These are phyloP conservation scores for Thuja plicata DNA, from an alignment of 83 land plant species.

Conservation along the genomic window DNA sequence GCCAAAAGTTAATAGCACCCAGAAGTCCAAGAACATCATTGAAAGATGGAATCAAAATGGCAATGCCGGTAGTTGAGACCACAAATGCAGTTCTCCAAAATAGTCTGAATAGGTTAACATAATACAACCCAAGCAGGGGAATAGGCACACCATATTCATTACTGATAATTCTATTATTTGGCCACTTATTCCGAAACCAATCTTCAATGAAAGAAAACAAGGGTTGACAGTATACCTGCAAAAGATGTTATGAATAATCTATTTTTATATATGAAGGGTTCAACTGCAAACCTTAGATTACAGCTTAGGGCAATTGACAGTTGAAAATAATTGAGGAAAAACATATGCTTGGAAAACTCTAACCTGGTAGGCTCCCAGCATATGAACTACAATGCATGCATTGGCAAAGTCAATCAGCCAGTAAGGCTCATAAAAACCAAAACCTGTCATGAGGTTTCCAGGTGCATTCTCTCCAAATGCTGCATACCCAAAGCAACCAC, in stretches of 20 bases:
- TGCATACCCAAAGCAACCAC: constrained; percentile 33
- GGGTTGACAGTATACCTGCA: constrained; percentile 38
- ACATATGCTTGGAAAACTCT: neutral
- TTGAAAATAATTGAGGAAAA: neutral
- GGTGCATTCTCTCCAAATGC: constrained; percentile 45
- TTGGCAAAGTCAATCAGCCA: constrained; percentile 45
- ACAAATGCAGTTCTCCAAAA: constrained; percentile 35
- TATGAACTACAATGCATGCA: constrained; percentile 31
- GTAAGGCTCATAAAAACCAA: constrained; percentile 38
- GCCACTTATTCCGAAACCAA: constrained; percentile 22
- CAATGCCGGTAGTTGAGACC: constrained; percentile 24
- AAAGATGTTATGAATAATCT: neutral
- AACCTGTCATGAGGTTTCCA: constrained; percentile 35
- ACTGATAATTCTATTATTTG: constrained; percentile 22
- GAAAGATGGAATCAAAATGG: constrained; percentile 47
- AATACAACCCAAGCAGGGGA: constrained; percentile 16
- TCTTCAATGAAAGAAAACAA: constrained; percentile 36
- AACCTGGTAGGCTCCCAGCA: constrained; percentile 45
- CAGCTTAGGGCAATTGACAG: neutral
- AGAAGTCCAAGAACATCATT: constrained; percentile 37
- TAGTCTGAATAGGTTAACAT: constrained; percentile 29
- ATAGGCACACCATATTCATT: constrained; percentile 3
- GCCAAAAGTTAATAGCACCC: constrained; percentile 45
- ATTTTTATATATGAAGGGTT: neutral
- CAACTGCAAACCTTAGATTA: neutral